A percentile compares a stretch with the other conserved stretches of the same genome.
Conservation (phyloP, 2,329 filamentous ascomycete genomes). For the Juglanconis sp. region DNA sequence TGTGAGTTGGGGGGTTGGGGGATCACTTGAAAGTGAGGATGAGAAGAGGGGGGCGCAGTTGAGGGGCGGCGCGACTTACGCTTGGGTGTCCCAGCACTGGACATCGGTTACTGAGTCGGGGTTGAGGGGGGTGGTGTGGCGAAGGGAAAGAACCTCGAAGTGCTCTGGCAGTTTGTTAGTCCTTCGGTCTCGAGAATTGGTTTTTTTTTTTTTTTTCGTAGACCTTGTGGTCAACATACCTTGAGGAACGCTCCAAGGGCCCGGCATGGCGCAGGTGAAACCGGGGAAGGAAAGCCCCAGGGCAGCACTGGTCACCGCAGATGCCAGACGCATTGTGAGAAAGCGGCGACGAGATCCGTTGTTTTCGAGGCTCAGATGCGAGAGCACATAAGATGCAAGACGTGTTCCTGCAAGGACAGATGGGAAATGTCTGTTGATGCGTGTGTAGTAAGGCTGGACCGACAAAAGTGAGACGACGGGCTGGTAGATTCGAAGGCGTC, state of each 20-base stretch:
- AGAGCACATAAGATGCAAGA: too few relatives aligned
- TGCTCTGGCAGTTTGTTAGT: slow-evolving; percentile 26
- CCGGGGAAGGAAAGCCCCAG: slow-evolving; percentile 29
- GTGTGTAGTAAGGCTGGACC: background rate
- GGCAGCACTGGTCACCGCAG: slow-evolving; percentile 28
- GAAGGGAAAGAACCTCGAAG: slow-evolving; percentile 41
- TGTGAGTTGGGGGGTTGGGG: background rate
- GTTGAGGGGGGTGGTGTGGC: slow-evolving; percentile 37
- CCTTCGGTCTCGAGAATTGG: background rate
- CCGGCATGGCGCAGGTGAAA: slow-evolving; percentile 24
- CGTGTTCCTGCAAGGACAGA: background rate
- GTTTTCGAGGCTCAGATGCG: background rate
- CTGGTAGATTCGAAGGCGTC: background rate
- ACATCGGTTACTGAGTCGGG: slow-evolving; percentile 38
- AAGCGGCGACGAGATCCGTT: background rate
- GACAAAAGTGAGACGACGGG: background rate
- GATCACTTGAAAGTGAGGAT: background rate
- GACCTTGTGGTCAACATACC: background rate
- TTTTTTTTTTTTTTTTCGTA: background rate
- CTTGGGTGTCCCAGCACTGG: slow-evolving; percentile 38
- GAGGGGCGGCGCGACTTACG: slow-evolving; percentile 30
- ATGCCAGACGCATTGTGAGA: slow-evolving; percentile 31
- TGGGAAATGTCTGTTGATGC: background rate
- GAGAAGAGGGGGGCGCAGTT: background rate
- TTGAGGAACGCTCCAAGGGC: slow-evolving; percentile 15